Percentiles rank a stretch among this genome's conserved stretches.
phyloP scores from a whole-genome alignment of 805 yeast genomes.

The Kuraishia ogatae region DNA sequence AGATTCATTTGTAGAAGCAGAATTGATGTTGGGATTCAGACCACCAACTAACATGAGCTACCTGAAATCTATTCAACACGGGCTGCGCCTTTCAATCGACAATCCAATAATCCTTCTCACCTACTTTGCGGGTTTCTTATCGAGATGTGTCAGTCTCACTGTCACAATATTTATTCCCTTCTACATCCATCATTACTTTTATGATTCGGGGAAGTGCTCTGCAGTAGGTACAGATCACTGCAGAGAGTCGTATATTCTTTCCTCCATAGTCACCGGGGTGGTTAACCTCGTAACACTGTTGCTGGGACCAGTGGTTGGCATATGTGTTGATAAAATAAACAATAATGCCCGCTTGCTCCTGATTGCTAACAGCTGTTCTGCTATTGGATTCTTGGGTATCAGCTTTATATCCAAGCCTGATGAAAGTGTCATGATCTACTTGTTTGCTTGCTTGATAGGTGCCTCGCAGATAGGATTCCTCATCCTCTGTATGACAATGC shows the following conservation, averaged over 20 bases:
- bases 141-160: slow-evolving; percentile 54
- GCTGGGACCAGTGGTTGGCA: slow-evolving; percentile 58
- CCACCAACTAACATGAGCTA: slow-evolving; percentile 20
- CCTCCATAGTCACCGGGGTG: slow-evolving; percentile 66
- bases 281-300: slow-evolving; percentile 48
- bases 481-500: slow-evolving; percentile 54
- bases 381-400: slow-evolving; percentile 31
- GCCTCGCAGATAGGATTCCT: slow-evolving; percentile 54
- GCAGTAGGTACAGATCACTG: slow-evolving; percentile 30
- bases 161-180: slow-evolving; percentile 56
- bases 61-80: slow-evolving; percentile 32
- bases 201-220: slow-evolving; percentile 40
- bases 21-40: slow-evolving; percentile 7
- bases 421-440: slow-evolving; percentile 22
- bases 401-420: slow-evolving; percentile 24
- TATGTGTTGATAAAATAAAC: slow-evolving; percentile 37
- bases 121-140: slow-evolving; percentile 51
- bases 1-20: slow-evolving; percentile 7
- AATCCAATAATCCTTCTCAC: slow-evolving; percentile 44
- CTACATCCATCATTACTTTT: slow-evolving; percentile 48
- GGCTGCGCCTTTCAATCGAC: slow-evolving; percentile 35
- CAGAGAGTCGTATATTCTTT: slow-evolving; percentile 52
- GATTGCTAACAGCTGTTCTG: slow-evolving; percentile 32
- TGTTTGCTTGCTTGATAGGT: slow-evolving; percentile 42
- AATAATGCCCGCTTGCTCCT: slow-evolving; percentile 22